A percentile compares a stretch with the other conserved stretches of the same genome.
Evolutionary conservation across 805 yeast species (phyloP).

Genomic region (Ogataea glucozyma): DNA sequence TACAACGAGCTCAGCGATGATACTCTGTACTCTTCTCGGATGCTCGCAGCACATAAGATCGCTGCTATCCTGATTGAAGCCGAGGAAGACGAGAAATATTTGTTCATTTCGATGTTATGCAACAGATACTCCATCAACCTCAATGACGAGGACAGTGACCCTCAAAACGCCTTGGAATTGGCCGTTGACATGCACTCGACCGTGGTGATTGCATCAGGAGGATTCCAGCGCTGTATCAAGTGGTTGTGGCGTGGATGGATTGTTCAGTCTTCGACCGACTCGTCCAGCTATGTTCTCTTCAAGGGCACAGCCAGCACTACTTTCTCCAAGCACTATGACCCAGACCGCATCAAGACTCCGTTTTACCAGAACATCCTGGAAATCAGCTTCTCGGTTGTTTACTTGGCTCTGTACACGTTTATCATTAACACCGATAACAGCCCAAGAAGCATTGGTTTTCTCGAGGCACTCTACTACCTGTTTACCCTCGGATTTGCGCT

Average conservation of each 20-base stretch:
- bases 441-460: conserved; percentile 37
- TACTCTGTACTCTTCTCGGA: conserved; percentile 59
- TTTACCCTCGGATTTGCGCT: conserved; percentile 66
- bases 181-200: conserved; percentile 87
- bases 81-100: conserved; percentile 56
- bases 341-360: conserved; percentile 84
- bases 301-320: conserved; percentile 56
- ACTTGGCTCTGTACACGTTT: conserved; percentile 59
- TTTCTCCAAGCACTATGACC: conserved; percentile 67
- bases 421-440: conserved; percentile 60
- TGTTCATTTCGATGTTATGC: conserved; percentile 75
- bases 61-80: conserved; percentile 71
- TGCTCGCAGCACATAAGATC: conserved; percentile 69
- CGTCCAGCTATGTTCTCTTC: conserved; percentile 66
- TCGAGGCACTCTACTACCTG: conserved; percentile 59
- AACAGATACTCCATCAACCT: conserved; percentile 70
- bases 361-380: conserved; percentile 76
- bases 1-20: conserved; percentile 65
- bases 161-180: conserved; percentile 76
- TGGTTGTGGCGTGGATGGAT: conserved; percentile 97
- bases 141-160: conserved; percentile 59
- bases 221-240: conserved; percentile 81
- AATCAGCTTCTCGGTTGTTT: conserved; percentile 63
- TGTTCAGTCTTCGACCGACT: conserved; percentile 68
- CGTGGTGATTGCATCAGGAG: conserved; percentile 72